These are phyloP conservation scores for Stenocarpella maydis DNA, from an alignment of 2,329 filamentous ascomycete genomes.

Conservation along the genomic window DNA sequence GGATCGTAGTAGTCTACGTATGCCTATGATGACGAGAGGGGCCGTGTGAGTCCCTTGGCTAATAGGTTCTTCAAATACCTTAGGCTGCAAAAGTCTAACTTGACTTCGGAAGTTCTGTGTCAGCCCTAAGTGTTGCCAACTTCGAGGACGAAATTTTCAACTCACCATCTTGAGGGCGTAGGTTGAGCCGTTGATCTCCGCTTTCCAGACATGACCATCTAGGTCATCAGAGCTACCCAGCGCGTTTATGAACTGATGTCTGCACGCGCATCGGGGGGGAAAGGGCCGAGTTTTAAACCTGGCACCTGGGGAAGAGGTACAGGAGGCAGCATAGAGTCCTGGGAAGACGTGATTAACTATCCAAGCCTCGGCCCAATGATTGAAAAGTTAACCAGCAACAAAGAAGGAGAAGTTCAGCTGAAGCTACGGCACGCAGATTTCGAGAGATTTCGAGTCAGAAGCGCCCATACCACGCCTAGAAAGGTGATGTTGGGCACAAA, in stretches of 20 bases:
- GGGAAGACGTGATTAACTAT: background rate
- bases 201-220: background rate
- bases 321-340: background rate
- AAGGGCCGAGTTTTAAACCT: background rate
- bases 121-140: background rate
- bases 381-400: no score
- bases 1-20: conserved; percentile 31
- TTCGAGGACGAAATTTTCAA: no score
- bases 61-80: background rate
- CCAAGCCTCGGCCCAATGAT: no score
- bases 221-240: background rate
- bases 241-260: background rate
- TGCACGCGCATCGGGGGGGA: background rate
- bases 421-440: no score
- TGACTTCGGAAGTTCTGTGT: background rate
- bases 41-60: background rate
- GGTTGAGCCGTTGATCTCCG: background rate
- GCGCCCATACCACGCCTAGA: no score
- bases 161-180: background rate
- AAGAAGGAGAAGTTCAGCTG: no score
- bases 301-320: background rate
- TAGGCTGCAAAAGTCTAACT: background rate
- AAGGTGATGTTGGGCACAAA: no score
- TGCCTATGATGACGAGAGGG: background rate
- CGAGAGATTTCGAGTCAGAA: no score